These are phyloP conservation scores for Bryopsis sp. DNA, from an alignment of 139 green algal species.

Conservation along the genomic window DNA sequence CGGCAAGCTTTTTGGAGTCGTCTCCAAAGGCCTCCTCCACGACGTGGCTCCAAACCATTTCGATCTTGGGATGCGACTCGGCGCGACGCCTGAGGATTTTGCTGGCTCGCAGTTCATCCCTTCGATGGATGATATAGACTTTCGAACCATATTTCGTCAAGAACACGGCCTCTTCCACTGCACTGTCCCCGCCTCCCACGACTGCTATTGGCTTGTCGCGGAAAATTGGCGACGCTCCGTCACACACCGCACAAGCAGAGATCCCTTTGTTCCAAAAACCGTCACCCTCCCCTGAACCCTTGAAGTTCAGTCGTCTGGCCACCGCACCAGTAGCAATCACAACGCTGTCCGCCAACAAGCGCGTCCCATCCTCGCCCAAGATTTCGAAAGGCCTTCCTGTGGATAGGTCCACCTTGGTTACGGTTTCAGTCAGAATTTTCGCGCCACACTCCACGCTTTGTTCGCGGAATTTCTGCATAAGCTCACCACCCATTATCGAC, in stretches of 20 bases:
- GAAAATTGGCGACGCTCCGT: slow-evolving; percentile 82
- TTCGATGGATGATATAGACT: slow-evolving; percentile 81
- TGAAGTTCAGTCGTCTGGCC: slow-evolving; percentile 40
- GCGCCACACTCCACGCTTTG: slow-evolving; percentile 63
- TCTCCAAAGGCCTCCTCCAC: slow-evolving; percentile 61
- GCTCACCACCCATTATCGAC: slow-evolving; percentile 55
- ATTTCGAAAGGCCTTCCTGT: slow-evolving; percentile 30
- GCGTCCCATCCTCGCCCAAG: no score
- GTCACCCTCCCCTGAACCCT: slow-evolving; percentile 31
- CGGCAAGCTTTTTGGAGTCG: slow-evolving; percentile 48
- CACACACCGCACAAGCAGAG: slow-evolving; percentile 64
- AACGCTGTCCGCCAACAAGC: slow-evolving; percentile 36
- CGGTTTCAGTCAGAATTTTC: slow-evolving; percentile 61
- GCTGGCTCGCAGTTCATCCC: slow-evolving; percentile 67
- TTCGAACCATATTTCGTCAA: slow-evolving; percentile 64
- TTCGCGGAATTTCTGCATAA: slow-evolving; percentile 52
- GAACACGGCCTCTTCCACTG: slow-evolving; percentile 72
- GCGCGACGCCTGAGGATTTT: slow-evolving; percentile 64
- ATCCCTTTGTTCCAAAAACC: slow-evolving; percentile 72
- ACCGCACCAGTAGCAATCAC: slow-evolving; percentile 58
- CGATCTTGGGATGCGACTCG: slow-evolving; percentile 70
- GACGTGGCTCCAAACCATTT: slow-evolving; percentile 58
- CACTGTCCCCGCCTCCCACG: slow-evolving; percentile 69
- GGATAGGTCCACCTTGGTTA: slow-evolving; percentile 38
- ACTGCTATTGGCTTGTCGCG: slow-evolving; percentile 67